These are phyloP conservation scores for Phytophthora meadii DNA, from an alignment of 352 stramenopile species.

Conservation along the genomic window DNA sequence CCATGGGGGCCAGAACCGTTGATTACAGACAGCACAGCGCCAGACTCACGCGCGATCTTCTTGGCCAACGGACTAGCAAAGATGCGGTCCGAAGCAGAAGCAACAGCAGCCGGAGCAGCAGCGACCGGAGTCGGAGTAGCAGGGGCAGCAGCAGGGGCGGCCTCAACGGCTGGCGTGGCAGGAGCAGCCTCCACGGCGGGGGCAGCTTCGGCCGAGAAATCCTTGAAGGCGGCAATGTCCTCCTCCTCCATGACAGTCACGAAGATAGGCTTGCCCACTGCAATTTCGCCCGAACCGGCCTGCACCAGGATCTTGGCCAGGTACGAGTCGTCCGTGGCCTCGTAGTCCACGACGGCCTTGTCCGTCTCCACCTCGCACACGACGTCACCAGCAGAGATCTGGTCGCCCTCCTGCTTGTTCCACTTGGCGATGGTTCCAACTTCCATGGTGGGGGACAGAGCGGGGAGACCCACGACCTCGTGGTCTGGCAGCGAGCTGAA, in stretches of 20 bases:
- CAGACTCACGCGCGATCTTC: constrained; percentile 87
- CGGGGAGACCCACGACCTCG: constrained; percentile 78
- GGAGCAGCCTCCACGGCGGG: constrained; percentile 37
- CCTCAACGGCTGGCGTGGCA: constrained; percentile 27
- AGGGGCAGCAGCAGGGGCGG: constrained; percentile 26
- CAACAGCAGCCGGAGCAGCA: constrained; percentile 18
- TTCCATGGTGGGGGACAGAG: constrained; percentile 94
- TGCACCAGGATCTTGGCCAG: constrained; percentile 95
- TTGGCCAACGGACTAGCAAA: constrained; percentile 95
- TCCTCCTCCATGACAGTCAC: constrained; percentile 66
- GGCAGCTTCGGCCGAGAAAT: constrained; percentile 57
- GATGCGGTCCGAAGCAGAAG: constrained; percentile 76
- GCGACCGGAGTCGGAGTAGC: constrained; percentile 25
- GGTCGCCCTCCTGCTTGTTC: constrained; percentile 93
- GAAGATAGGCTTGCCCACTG: constrained; percentile 77
- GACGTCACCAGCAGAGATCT: constrained; percentile 92
- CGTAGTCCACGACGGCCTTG: constrained; percentile 98
- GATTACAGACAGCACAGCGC: constrained; percentile 68
- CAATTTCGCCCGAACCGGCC: constrained; percentile 88
- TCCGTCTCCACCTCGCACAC: constrained; percentile 98
- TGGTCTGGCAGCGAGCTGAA: constrained; percentile 78
- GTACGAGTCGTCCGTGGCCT: constrained; percentile 95
- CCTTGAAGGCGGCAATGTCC: constrained; percentile 62
- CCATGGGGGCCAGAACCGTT: constrained; percentile 88
- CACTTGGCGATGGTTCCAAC: constrained; percentile 95